A percentile compares a stretch with the other conserved stretches of the same genome.
These are phyloP conservation scores for Amanita subjunquillea DNA, from an alignment of 768 basidiomycete genomes.

Conservation along the genomic window DNA sequence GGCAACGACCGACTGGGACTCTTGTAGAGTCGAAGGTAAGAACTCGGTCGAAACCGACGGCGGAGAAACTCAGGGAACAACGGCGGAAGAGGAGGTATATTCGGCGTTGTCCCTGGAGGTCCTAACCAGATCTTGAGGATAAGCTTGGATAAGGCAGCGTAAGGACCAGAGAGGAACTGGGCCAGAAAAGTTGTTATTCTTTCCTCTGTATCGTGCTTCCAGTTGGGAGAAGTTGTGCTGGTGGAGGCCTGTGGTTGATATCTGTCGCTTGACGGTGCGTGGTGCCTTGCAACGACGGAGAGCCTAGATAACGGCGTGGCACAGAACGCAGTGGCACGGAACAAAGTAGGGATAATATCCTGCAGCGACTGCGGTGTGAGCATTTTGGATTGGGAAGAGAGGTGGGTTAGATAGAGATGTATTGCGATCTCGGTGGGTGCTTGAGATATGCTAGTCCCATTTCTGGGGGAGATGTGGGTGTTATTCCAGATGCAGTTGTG, in stretches of 20 bases:
- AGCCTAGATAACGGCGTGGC: slow-evolving; percentile 60
- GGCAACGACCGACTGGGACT: neutral
- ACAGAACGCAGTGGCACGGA: slow-evolving; percentile 57
- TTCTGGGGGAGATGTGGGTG: slow-evolving; percentile 18
- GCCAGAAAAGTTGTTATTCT: slow-evolving; percentile 46
- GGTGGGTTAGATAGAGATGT: slow-evolving; percentile 52
- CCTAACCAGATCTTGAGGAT: slow-evolving; percentile 50
- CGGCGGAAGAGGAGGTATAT: slow-evolving; percentile 9
- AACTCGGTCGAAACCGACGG: neutral
- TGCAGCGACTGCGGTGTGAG: slow-evolving; percentile 40
- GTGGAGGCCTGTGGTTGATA: neutral
- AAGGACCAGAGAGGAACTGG: slow-evolving; percentile 52
- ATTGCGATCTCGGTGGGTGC: slow-evolving; percentile 56
- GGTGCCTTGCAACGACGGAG: slow-evolving; percentile 29
- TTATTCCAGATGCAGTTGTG: slow-evolving; percentile 21
- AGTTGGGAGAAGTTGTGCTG: slow-evolving; percentile 11
- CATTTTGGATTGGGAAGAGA: slow-evolving; percentile 44
- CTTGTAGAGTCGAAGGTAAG: neutral
- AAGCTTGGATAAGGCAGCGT: slow-evolving; percentile 52
- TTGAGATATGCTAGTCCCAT: slow-evolving; percentile 13
- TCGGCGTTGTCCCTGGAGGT: slow-evolving; percentile 22
- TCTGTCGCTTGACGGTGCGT: slow-evolving; percentile 19
- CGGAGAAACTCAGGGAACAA: neutral
- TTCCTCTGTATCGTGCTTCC: slow-evolving; percentile 27
- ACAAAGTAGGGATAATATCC: slow-evolving; percentile 60